Evolutionary conservation across 495 filamentous ascomycete genomes (phyloP).

Genomic region (Penicillium subrubescens): DNA sequence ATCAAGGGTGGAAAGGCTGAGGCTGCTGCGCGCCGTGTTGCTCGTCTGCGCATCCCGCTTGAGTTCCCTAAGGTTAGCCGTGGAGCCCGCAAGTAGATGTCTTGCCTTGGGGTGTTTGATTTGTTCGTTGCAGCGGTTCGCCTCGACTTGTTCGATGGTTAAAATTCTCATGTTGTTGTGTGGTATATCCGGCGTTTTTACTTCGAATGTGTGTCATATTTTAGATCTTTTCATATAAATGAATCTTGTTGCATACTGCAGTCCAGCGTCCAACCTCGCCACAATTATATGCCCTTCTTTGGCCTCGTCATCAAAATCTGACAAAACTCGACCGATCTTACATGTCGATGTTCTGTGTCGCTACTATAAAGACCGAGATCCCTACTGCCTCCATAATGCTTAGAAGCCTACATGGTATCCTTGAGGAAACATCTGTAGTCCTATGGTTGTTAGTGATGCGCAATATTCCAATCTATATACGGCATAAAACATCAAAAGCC

Average conservation of each 20-base stretch:
- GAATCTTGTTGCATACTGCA: conserved; percentile 20
- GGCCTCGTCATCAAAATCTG: no score
- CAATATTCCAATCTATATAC: background rate
- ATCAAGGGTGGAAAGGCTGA: conserved; percentile 61
- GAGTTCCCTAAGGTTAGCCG: conserved; percentile 72
- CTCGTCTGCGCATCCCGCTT: conserved; percentile 74
- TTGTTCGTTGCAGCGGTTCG: conserved; percentile 8
- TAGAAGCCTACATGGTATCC: background rate
- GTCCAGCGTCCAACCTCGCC: background rate
- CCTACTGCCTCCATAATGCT: no score
- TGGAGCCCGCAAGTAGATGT: conserved; percentile 34
- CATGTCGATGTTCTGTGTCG: no score
- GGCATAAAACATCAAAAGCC: no score
- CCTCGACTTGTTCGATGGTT: conserved; percentile 8
- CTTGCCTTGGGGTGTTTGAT: conserved; percentile 7
- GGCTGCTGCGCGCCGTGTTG: conserved; percentile 60
- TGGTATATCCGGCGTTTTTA: conserved; percentile 32
- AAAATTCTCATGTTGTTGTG: conserved; percentile 16
- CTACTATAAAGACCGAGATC: background rate
- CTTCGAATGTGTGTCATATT: conserved; percentile 8
- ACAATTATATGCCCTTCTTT: no score
- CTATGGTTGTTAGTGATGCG: background rate
- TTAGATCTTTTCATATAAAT: conserved; percentile 27
- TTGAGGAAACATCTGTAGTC: background rate
- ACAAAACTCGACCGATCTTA: no score